These are phyloP conservation scores for Fusarium sp. DNA, from an alignment of 2,329 filamentous ascomycete genomes.

Conservation along the genomic window DNA sequence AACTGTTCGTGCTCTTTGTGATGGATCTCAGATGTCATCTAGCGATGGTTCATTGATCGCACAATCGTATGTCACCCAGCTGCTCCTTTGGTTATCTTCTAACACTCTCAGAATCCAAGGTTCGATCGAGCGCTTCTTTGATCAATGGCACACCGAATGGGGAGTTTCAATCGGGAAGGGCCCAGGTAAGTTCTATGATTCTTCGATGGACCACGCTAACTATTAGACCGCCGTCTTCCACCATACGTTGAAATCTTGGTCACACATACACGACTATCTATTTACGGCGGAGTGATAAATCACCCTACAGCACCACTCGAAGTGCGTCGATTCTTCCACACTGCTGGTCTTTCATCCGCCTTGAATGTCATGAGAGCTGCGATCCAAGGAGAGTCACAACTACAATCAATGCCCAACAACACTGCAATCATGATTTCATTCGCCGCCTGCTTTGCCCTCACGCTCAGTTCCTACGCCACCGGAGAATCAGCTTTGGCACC, in stretches of 20 bases:
- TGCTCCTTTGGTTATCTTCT: accelerated
- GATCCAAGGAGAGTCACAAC: slow-evolving; percentile 76
- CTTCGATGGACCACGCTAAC: background rate
- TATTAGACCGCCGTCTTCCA: slow-evolving; percentile 67
- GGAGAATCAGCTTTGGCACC: slow-evolving; percentile 71
- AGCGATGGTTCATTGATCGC: slow-evolving; percentile 67
- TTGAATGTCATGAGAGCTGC: slow-evolving; percentile 81
- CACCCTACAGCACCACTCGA: slow-evolving; percentile 78
- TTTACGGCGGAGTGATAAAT: slow-evolving; percentile 80
- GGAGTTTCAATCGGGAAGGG: slow-evolving; percentile 67
- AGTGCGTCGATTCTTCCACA: slow-evolving; percentile 79
- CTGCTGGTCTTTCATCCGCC: slow-evolving; percentile 77
- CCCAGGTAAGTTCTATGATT: slow-evolving; percentile 55
- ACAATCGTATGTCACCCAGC: slow-evolving; percentile 58
- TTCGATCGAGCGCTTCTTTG: slow-evolving; percentile 75
- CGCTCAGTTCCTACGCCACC: slow-evolving; percentile 70
- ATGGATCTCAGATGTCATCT: slow-evolving; percentile 64
- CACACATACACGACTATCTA: slow-evolving; percentile 79
- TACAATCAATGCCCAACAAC: slow-evolving; percentile 84
- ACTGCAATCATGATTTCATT: slow-evolving; percentile 85
- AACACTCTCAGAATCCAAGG: slow-evolving; percentile 61
- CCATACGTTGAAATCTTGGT: slow-evolving; percentile 82
- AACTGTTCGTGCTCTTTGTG: slow-evolving; percentile 70
- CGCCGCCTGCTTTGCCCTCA: slow-evolving; percentile 77
- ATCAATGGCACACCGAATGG: slow-evolving; percentile 75